Evolutionary conservation across 129 eudicot species (phyloP).

Genomic region (Chrysanthemum makinoi): DNA sequence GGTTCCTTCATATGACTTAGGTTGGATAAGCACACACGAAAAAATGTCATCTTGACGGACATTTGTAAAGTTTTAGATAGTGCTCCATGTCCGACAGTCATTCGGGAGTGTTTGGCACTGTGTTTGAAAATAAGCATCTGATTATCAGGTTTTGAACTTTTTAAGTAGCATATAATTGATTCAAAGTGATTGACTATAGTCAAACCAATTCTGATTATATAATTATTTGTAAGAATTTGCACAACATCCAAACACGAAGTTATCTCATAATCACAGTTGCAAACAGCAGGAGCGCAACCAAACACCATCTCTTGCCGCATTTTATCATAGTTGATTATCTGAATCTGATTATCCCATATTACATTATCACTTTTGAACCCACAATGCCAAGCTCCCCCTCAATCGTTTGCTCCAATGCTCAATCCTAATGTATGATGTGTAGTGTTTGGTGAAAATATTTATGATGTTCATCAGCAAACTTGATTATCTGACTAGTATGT

Average conservation of each 20-base stretch:
- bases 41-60: neutral
- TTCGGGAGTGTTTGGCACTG: neutral
- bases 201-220: too few species aligned
- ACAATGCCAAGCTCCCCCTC: too few species aligned
- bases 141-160: too few species aligned
- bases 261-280: too few species aligned
- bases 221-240: too few species aligned
- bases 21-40: neutral
- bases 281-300: neutral
- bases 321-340: too few species aligned
- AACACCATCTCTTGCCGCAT: too few species aligned
- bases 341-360: neutral
- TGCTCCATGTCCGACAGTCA: neutral
- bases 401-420: too few species aligned
- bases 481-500: neutral
- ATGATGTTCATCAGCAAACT: neutral
- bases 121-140: neutral
- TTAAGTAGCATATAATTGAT: too few species aligned
- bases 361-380: neutral
- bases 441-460: slow-evolving; percentile 1
- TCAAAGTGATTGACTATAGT: too few species aligned
- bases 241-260: too few species aligned
- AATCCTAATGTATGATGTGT: neutral
- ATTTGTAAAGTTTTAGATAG: neutral
- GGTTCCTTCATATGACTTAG: neutral